phyloP scores from a whole-genome alignment of 345 rosid species.

The Sisymbrium altissimum region DNA sequence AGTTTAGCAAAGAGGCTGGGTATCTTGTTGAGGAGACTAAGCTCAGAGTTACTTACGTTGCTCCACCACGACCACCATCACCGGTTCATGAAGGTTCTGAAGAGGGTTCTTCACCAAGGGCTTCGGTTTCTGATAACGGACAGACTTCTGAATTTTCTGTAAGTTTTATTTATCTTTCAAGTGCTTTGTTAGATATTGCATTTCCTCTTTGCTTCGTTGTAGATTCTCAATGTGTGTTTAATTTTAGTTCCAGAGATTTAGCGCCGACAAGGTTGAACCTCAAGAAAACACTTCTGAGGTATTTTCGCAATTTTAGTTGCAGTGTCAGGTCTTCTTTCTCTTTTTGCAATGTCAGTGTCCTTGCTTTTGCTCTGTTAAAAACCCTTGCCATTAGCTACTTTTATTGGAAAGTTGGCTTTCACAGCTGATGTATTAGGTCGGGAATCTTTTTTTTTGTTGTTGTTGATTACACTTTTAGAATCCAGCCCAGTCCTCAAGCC shows the following conservation, averaged over 20 bases:
- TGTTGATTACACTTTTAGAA: conserved; percentile 1
- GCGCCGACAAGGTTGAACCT: conserved; percentile 30
- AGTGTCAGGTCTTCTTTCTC: neutral
- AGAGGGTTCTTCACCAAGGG: conserved; percentile 73
- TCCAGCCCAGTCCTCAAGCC: neutral
- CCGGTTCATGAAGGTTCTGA: conserved; percentile 91
- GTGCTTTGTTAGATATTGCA: neutral
- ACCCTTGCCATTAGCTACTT: neutral
- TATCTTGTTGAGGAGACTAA: conserved; percentile 67
- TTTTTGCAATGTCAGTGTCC: neutral
- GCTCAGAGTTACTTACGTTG: conserved; percentile 66
- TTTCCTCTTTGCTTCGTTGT: neutral
- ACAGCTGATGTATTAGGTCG: conserved; percentile 3
- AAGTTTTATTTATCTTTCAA: conserved; percentile 25
- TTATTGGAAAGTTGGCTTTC: conserved; percentile 6
- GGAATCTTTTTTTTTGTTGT: conserved; percentile 5
- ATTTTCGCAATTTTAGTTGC: neutral
- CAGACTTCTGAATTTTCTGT: conserved; percentile 56
- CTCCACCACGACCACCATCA: conserved; percentile 75
- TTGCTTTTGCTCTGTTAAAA: conserved; percentile 10
- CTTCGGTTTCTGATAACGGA: conserved; percentile 56
- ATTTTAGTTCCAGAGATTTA: conserved; percentile 29
- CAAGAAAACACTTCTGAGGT: conserved; percentile 52
- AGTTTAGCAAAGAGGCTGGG: conserved; percentile 72
- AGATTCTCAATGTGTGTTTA: neutral